Percentiles rank a stretch among this genome's conserved stretches.
phyloP scores from a whole-genome alignment of 2,329 filamentous ascomycete species.

The Arthroderma uncinatum region DNA sequence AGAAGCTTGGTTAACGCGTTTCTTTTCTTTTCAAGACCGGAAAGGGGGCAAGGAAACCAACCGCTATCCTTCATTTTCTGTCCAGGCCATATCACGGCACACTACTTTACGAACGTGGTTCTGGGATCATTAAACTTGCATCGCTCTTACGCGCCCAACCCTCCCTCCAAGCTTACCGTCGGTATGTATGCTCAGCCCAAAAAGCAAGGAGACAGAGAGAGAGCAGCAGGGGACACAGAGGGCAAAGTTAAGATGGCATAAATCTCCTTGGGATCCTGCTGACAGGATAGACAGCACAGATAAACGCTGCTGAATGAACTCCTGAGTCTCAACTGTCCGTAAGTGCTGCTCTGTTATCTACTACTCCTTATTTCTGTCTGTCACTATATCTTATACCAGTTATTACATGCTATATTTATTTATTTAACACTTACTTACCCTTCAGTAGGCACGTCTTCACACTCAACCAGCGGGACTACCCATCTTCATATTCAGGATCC shows the following conservation, averaged over 20 bases:
- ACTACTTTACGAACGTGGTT: neutral
- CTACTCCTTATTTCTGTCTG: neutral
- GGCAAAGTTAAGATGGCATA: neutral
- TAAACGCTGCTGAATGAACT: neutral
- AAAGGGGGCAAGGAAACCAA: neutral
- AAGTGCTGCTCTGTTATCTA: neutral
- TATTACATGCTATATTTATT: too few species aligned
- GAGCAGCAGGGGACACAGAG: neutral
- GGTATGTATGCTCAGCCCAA: neutral
- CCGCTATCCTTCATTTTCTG: too few species aligned
- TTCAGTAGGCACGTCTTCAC: neutral
- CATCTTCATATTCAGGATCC: neutral
- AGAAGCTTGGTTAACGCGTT: neutral
- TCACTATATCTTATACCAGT: too few species aligned
- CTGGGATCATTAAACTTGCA: neutral
- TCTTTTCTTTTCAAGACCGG: neutral
- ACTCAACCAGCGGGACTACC: neutral
- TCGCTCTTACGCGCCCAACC: neutral
- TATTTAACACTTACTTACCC: neutral
- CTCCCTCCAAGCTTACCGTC: neutral
- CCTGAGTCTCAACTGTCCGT: neutral
- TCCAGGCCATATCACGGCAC: neutral
- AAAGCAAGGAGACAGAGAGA: neutral
- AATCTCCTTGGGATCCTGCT: neutral
- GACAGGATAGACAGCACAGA: neutral